A percentile compares a stretch with the other conserved stretches of the same genome.
Evolutionary conservation across 257 asterid species (phyloP).

Genomic region (Solanum bulbocastanum): DNA sequence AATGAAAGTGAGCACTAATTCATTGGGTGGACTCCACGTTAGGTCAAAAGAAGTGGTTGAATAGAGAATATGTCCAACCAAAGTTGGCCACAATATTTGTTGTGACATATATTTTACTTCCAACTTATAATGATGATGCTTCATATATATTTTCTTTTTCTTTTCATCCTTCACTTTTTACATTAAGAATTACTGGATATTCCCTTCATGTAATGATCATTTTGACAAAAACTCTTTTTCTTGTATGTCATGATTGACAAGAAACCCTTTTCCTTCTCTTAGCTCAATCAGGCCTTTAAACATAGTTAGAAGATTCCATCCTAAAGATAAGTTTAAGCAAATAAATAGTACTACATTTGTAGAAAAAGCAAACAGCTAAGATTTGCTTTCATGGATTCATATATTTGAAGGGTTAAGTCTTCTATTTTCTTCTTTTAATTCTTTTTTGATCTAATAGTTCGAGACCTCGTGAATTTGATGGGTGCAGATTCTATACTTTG

Average conservation of each 20-base stretch:
- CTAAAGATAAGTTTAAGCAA: slow-evolving; percentile 42
- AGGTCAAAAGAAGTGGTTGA: slow-evolving; percentile 19
- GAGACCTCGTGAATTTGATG: background rate
- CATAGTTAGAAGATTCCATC: slow-evolving; percentile 48
- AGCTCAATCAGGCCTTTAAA: slow-evolving; percentile 12
- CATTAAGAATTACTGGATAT: background rate
- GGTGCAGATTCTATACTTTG: too few species aligned
- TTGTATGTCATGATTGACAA: background rate
- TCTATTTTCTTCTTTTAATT: background rate
- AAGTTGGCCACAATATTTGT: slow-evolving; percentile 10
- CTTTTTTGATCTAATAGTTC: background rate
- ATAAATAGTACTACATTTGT: slow-evolving; percentile 14
- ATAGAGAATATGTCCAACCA: slow-evolving; percentile 11
- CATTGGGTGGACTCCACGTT: slow-evolving; percentile 5
- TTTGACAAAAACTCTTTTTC: slow-evolving; percentile 12
- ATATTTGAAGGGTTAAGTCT: background rate
- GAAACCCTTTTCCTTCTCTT: slow-evolving; percentile 2
- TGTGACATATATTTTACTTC: slow-evolving; percentile 23
- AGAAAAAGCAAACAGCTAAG: slow-evolving; percentile 44
- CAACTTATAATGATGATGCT: slow-evolving; percentile 35
- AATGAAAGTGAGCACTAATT: background rate
- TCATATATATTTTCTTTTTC: slow-evolving; percentile 2
- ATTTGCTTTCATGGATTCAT: slow-evolving; percentile 41
- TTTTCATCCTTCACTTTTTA: slow-evolving; percentile 3
- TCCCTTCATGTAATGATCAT: slow-evolving; percentile 12